Evolutionary conservation across 257 asterid genomes (phyloP).

Genomic region (Rhazya stricta): DNA sequence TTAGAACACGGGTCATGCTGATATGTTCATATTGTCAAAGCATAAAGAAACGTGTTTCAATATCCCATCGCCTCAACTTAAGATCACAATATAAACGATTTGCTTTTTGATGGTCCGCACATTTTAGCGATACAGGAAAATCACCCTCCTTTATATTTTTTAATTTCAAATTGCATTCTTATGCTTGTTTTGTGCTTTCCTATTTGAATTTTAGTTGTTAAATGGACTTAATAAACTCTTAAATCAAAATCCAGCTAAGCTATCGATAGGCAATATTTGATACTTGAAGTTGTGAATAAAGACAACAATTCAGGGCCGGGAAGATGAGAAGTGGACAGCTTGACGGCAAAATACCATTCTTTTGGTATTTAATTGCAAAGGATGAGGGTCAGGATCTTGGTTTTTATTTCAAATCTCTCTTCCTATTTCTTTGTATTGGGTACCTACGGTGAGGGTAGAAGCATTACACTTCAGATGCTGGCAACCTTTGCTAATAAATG

Average conservation of each 20-base stretch:
- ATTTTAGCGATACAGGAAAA: background rate
- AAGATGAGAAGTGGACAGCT: background rate
- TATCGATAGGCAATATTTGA: background rate
- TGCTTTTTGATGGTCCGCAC: background rate
- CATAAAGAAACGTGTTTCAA: background rate
- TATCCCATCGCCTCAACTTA: background rate
- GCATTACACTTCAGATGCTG: background rate
- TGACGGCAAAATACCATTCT: background rate
- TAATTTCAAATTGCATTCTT: background rate
- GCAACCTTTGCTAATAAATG: background rate
- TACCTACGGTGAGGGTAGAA: background rate
- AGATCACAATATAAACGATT: background rate
- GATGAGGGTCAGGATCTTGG: background rate
- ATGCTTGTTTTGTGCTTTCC: background rate
- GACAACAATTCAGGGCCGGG: background rate
- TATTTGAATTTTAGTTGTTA: background rate
- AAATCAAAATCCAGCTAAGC: background rate
- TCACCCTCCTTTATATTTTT: background rate
- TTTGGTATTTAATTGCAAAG: background rate
- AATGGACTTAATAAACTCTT: background rate
- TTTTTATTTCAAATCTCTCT: background rate
- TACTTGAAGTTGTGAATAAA: background rate
- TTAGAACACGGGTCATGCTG: background rate
- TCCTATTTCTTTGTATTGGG: background rate
- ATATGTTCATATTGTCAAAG: background rate